These are phyloP conservation scores for Candida tetrigidarum DNA, from an alignment of 1,139 yeast genomes.

Conservation along the genomic window DNA sequence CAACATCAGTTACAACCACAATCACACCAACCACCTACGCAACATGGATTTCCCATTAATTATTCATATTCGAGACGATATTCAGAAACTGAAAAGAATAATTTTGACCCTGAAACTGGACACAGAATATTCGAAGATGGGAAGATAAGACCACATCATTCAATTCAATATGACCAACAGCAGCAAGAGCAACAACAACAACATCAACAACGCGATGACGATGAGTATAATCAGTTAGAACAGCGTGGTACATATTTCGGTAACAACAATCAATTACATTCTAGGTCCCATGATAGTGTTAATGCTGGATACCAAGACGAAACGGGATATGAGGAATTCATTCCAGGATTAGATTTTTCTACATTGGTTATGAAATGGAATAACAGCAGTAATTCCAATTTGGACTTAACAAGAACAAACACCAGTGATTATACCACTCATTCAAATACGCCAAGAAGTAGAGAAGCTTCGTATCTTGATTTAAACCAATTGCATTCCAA, in stretches of 20 bases:
- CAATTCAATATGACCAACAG: background rate
- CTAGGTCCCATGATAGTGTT: slow-evolving; percentile 34
- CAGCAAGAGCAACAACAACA: no score
- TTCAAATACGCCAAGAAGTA: slow-evolving; percentile 28
- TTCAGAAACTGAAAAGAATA: slow-evolving; percentile 59
- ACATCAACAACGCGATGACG: no score
- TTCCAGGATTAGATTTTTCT: slow-evolving; percentile 65
- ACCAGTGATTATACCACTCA: slow-evolving; percentile 19
- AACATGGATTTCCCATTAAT: slow-evolving; percentile 12
- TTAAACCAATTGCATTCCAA: slow-evolving; percentile 50
- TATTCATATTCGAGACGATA: slow-evolving; percentile 49
- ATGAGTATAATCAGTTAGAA: slow-evolving; percentile 5
- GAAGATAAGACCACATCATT: slow-evolving; percentile 40
- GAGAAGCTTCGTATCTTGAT: slow-evolving; percentile 44
- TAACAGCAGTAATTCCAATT: slow-evolving; percentile 16
- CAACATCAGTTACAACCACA: slow-evolving; percentile 7
- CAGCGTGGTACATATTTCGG: background rate
- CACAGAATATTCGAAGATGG: slow-evolving; percentile 55
- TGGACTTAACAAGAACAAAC: slow-evolving; percentile 15
- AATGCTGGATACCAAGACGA: slow-evolving; percentile 17
- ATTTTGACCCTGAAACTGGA: slow-evolving; percentile 56
- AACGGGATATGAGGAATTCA: slow-evolving; percentile 66
- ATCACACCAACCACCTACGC: slow-evolving; percentile 2
- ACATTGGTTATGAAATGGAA: slow-evolving; percentile 47
- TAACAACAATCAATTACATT: slow-evolving; percentile 25